phyloP scores from a whole-genome alignment of 345 rosid genomes.

The Turnera subulata region DNA sequence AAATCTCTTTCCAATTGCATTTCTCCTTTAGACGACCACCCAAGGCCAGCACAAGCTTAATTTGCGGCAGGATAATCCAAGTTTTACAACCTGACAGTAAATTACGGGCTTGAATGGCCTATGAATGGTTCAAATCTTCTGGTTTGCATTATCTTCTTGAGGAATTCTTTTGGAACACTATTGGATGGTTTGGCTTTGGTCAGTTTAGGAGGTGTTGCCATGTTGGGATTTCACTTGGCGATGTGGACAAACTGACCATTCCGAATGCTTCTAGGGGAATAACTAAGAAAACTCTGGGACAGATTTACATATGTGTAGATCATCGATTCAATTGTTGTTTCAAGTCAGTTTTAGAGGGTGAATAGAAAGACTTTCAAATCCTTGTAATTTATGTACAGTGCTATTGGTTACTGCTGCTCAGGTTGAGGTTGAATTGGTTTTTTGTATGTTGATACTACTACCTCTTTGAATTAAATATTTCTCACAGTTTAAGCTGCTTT shows the following conservation, averaged over 20 bases:
- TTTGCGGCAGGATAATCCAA: slow-evolving; percentile 10
- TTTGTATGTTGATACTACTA: not conserved
- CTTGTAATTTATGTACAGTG: slow-evolving; percentile 41
- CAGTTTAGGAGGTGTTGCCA: slow-evolving; percentile 10
- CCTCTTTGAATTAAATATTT: slow-evolving; percentile 1
- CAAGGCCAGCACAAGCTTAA: slow-evolving; percentile 13
- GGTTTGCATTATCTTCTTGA: slow-evolving; percentile 20
- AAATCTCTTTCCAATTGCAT: slow-evolving; percentile 8
- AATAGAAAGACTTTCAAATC: slow-evolving; percentile 18
- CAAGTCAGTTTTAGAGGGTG: slow-evolving; percentile 25
- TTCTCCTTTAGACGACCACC: slow-evolving; percentile 15
- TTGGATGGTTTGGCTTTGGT: slow-evolving; percentile 27
- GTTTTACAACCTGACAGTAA: slow-evolving; percentile 6
- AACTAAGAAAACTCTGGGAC: slow-evolving; percentile 16
- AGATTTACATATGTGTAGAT: slow-evolving; percentile 36
- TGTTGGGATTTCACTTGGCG: slow-evolving; percentile 5
- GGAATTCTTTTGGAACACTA: slow-evolving; percentile 26
- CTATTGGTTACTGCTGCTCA: slow-evolving; percentile 16
- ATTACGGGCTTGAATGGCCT: slow-evolving; percentile 1
- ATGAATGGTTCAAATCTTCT: slow-evolving; percentile 1
- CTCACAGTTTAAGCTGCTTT: no score
- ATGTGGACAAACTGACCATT: slow-evolving; percentile 10
- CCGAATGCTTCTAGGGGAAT: slow-evolving; percentile 21
- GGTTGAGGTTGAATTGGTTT: slow-evolving; percentile 12
- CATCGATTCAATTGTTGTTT: slow-evolving; percentile 18